These are phyloP conservation scores for Penicillium egyptiacum DNA, from an alignment of 495 filamentous ascomycete genomes.

Conservation along the genomic window DNA sequence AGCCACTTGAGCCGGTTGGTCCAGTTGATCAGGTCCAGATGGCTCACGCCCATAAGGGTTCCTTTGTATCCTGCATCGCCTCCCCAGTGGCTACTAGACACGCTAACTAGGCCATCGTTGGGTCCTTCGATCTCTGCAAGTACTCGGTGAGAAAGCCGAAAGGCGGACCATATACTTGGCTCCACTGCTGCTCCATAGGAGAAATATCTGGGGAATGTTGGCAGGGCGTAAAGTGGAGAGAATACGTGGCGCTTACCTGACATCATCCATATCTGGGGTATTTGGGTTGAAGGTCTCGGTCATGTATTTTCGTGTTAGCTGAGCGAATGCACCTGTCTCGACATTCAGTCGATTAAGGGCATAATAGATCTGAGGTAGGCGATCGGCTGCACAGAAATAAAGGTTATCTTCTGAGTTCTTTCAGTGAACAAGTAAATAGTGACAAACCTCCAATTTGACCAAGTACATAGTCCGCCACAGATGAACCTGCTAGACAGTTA, in stretches of 20 bases:
- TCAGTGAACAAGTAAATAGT: background rate
- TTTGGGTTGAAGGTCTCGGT: slow-evolving; percentile 74
- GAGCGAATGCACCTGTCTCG: slow-evolving; percentile 78
- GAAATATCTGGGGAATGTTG: slow-evolving; percentile 62
- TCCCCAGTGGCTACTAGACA: slow-evolving; percentile 85
- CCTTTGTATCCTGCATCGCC: slow-evolving; percentile 69
- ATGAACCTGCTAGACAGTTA: slow-evolving; percentile 50
- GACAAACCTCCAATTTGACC: slow-evolving; percentile 59
- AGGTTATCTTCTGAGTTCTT: background rate
- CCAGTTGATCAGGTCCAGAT: slow-evolving; percentile 96
- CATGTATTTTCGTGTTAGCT: slow-evolving; percentile 85
- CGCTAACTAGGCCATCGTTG: slow-evolving; percentile 93
- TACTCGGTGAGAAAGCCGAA: slow-evolving; percentile 69
- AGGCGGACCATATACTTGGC: slow-evolving; percentile 68
- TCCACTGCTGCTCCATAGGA: slow-evolving; percentile 81
- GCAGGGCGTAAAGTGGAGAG: background rate
- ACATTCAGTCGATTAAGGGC: slow-evolving; percentile 64
- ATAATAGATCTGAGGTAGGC: slow-evolving; percentile 69
- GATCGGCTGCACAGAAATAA: slow-evolving; percentile 34
- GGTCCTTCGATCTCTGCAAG: slow-evolving; percentile 70
- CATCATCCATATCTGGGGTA: slow-evolving; percentile 68
- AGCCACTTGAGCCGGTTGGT: slow-evolving; percentile 78
- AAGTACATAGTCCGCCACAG: slow-evolving; percentile 83
- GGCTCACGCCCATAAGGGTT: slow-evolving; percentile 82
- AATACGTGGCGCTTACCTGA: slow-evolving; percentile 48